phyloP scores from a whole-genome alignment of 2,329 filamentous ascomycete genomes.

The Nakataea oryzae region DNA sequence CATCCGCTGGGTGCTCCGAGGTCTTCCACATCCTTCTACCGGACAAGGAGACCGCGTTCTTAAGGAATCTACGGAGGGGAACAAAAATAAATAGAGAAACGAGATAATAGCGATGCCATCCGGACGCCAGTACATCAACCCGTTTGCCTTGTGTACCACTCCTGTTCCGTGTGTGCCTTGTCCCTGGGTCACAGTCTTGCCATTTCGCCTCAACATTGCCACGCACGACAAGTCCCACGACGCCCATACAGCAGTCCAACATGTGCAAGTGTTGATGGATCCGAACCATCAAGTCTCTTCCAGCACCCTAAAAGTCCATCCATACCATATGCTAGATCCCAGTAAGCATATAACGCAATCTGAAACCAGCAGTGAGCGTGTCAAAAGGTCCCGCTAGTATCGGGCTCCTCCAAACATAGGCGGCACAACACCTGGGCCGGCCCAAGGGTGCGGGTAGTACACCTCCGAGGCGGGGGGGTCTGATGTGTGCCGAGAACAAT shows the following conservation, averaged over 20 bases:
- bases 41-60: neutral
- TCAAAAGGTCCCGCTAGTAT: neutral
- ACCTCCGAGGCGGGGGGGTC: neutral
- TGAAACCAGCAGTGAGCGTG: neutral
- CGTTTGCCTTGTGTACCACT: neutral
- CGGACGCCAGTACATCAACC: neutral
- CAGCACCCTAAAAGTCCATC: neutral
- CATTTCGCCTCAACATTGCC: neutral
- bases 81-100: neutral
- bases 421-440: neutral
- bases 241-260: neutral
- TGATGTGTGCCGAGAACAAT: slow-evolving; percentile 2
- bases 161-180: neutral
- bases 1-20: neutral
- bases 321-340: neutral
- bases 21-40: neutral
- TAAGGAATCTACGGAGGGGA: neutral
- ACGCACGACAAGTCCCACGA: neutral
- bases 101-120: neutral
- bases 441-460: neutral
- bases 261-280: neutral
- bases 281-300: neutral
- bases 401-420: neutral
- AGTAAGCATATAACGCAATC: neutral
- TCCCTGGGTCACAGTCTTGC: neutral